Evolutionary conservation across 129 eudicot species (phyloP), one percentile per base, ranked within the genome.

Genomic region (Deinandra increscens): DNA sequence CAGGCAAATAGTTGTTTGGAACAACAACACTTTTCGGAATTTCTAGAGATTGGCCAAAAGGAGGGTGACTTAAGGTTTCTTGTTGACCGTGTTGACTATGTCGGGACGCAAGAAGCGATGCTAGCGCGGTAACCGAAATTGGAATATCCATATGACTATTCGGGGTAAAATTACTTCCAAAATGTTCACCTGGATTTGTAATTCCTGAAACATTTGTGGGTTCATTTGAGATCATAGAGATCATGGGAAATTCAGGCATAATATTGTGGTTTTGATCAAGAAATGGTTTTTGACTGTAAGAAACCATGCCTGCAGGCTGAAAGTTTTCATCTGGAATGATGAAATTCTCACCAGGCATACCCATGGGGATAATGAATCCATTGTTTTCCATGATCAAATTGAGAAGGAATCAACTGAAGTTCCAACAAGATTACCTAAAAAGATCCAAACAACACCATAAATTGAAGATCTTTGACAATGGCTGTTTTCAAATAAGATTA

Each of bases 71-170:
- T 18, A 49, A 42, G 81, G 66, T 81, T 72, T 65, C 84, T 0
- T 63, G 72, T 41, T 68, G 56, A 61, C 46, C 67, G 29, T 22
- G n/a, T n/a, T n/a, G n/a, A n/a, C n/a, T n/a, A n/a, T n/a, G 68
- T 70, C 86, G 79, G 20, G 79, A 71, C 15, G 84, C 86, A 74
- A 84, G 70, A 63, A 86, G 80, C 39, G 86, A 69, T 18, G 84
- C 79, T 15, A 83, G 76, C 20, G 87, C 73, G 36, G 85, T 26
- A 26, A 81, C 84, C 4, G 91, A 69, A 59, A 80, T 79, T 23
- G 85, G 88, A 60, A 81, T 62, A 54, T 76, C 76, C 76, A 69
- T 77, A 38, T 76, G 75, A 29, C 71, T 58, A 49, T 59, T 60
- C 18, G 76, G 64, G 26, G 76, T 65, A 26, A 77, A 69, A 60